These are phyloP conservation scores for Pestalotiopsis sp. DNA, from an alignment of 2,329 filamentous ascomycete species.

Conservation along the genomic window DNA sequence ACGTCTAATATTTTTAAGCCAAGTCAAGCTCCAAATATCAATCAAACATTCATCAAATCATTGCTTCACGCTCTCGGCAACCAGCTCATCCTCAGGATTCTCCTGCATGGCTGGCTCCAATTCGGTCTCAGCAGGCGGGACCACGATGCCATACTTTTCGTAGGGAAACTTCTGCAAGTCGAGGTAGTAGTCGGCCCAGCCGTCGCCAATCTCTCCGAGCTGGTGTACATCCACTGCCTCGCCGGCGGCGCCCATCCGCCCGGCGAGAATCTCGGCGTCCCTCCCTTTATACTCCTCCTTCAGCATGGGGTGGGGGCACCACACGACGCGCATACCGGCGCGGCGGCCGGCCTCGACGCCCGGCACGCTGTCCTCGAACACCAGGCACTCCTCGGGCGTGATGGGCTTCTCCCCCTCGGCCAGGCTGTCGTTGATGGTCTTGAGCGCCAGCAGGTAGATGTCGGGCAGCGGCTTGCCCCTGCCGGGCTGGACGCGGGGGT, in stretches of 20 bases:
- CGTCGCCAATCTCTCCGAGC: conserved; percentile 60
- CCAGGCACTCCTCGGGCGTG: conserved; percentile 83
- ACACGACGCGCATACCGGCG: conserved; percentile 92
- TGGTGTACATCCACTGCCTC: conserved; percentile 53
- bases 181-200: conserved; percentile 60
- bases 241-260: conserved; percentile 71
- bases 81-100: conserved; percentile 26
- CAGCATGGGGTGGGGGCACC: conserved; percentile 84
- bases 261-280: conserved; percentile 82
- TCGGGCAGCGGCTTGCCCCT: conserved; percentile 94
- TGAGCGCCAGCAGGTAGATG: conserved; percentile 86
- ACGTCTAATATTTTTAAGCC: not conserved
- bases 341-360: conserved; percentile 89
- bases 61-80: conserved; percentile 18
- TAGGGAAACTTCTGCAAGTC: conserved; percentile 60
- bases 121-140: conserved; percentile 47
- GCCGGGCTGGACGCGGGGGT: conserved; percentile 73
- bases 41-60: not conserved
- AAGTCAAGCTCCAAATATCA: not conserved
- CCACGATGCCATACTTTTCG: conserved; percentile 59
- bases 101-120: conserved; percentile 45
- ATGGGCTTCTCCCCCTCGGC: conserved; percentile 65
- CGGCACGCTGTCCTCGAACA: conserved; percentile 94
- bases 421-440: conserved; percentile 79
- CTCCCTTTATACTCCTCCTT: conserved; percentile 74